Conservation (phyloP, 2,329 filamentous ascomycete species). For the Diaporthe citri region DNA sequence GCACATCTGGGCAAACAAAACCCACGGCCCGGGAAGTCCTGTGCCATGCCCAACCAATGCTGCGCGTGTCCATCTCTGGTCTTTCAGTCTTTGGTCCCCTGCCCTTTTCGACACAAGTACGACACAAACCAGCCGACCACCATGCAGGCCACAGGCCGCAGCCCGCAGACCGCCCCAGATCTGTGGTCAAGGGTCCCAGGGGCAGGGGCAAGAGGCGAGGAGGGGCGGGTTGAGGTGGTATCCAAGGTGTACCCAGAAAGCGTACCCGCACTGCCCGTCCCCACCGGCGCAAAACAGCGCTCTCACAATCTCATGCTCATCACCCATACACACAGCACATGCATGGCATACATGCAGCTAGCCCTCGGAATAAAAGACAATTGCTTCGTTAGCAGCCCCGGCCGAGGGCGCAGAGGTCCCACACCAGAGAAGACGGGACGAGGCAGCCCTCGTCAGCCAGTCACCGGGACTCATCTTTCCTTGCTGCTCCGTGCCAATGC, state of each 20-base stretch:
- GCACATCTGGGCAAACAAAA: constrained; percentile 20
- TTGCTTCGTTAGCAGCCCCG: neutral
- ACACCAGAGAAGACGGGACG: neutral
- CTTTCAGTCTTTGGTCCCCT: neutral
- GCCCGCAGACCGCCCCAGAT: constrained; percentile 26
- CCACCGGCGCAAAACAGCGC: constrained; percentile 32
- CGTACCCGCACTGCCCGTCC: constrained; percentile 9
- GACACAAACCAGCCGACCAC: neutral
- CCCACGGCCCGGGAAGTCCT: constrained; percentile 7
- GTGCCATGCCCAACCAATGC: neutral
- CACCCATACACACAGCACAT: neutral
- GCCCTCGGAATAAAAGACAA: neutral
- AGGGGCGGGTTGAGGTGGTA: constrained; percentile 26
- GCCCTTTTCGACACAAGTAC: neutral
- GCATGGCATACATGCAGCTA: neutral
- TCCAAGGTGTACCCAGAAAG: constrained; percentile 6
- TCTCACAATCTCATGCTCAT: constrained; percentile 15
- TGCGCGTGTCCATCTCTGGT: neutral
- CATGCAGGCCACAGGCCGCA: constrained; percentile 1
- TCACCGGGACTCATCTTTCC: neutral
- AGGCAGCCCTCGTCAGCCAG: neutral
- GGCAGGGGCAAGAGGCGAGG: constrained; percentile 8
- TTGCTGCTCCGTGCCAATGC: neutral
- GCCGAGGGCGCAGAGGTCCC: neutral
- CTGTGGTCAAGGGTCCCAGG: constrained; percentile 18